Base-by-base conservation (phyloP, 768 basidiomycete genomes). In the Lactifluus hygrophoroides region DNA sequence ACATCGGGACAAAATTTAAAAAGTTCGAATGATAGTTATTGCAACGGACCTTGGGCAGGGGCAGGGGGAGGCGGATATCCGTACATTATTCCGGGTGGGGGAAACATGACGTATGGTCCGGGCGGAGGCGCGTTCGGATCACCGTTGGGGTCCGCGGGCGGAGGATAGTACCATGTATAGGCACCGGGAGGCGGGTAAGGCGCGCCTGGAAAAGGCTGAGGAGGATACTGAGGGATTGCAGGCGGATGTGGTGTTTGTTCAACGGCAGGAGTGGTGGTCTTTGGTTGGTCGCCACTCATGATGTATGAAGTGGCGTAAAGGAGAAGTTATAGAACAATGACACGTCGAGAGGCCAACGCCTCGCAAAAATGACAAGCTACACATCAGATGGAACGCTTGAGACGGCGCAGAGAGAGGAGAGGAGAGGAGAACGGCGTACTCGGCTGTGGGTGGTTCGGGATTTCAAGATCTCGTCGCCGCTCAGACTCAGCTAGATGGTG, bases 391-490 rank as follows among this genome's bases (percentile, higher is more conserved):
- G 19, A 30, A 56, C 3, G 23, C 3, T 17, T 19, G 53, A 42
- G n/a, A n/a, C n/a, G n/a, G n/a, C n/a, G n/a, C n/a, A n/a, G n/a
- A 40, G 17, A 17, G 21, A 25, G 4, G 34, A 13, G 34, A 13
- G 40, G 40, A 58, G 37, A 27, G 42, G 19, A 48, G 28, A 21
- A 45, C 49, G 50, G 61, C 63, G 50, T 54, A 64, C 63, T 54
- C 56, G 53, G 56, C 63, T 51, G 27, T 57, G 42, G 38, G 55
- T 55, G 19, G 50, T 64, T 64, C 63, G 60, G 63, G 61, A 62
- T 62, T 64, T 64, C 57, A 57, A 62, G 61, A 64, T 61, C 55
- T 62, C 63, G 63, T 64, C 63, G 63, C 63, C 63, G 63, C 63
- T 64, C 63, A 57, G 63, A 64, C 63, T 62, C 38, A 43, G 50